Evolutionary conservation across 2,329 filamentous ascomycete genomes (phyloP), one percentile per base, ranked within the genome.

Genomic region (Nakataea oryzae): DNA sequence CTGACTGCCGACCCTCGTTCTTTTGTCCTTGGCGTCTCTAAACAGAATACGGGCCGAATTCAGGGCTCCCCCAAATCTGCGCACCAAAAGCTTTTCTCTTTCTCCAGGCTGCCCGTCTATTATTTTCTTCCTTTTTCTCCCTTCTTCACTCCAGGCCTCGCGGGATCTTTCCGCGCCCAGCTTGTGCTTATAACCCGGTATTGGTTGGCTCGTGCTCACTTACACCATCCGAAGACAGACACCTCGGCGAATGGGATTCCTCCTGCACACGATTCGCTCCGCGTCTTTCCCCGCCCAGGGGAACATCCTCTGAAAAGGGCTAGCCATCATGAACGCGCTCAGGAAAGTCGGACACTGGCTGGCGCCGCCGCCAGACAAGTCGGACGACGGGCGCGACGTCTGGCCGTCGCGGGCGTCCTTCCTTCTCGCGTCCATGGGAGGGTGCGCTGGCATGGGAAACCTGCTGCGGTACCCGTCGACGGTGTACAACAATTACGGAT

Each of bases 401-500:
- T 85, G 81, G 81, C 79, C 79, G 1, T 83, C 80, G 1, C 74
- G 81, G 50, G 74, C 80, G 2, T 77, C 81, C 14, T 85, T 84
- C 69, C 72, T 85, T 7, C 78, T 85, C 29, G 81, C 82, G 24
- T 78, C 81, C 3, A 84, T 84, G 81, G 81, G 82, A 56, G 82
- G 82, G 60, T 82, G 79, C 65, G 81, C 80, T 1, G 82, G 82
- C 58, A 81, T 83, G 73, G 82, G 82, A 30, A 85, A 85, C 67
- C 73, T 85, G 28, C 74, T 85, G 26, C 76, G 82, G 30, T 85
- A 84, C 64, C 82, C 82, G 2, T 84, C 81, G 0, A 79, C 82
- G 54, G 77, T 84, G 2, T 85, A 82, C 76, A 85, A 84, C 72
- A 85, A 85, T 68, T 76, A 82, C 62, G 82, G 82, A 3, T 73